Percentiles rank a stretch among this genome's conserved stretches.
Evolutionary conservation across 106 monocot genomes (phyloP).

Genomic region (Dioscorea alata): DNA sequence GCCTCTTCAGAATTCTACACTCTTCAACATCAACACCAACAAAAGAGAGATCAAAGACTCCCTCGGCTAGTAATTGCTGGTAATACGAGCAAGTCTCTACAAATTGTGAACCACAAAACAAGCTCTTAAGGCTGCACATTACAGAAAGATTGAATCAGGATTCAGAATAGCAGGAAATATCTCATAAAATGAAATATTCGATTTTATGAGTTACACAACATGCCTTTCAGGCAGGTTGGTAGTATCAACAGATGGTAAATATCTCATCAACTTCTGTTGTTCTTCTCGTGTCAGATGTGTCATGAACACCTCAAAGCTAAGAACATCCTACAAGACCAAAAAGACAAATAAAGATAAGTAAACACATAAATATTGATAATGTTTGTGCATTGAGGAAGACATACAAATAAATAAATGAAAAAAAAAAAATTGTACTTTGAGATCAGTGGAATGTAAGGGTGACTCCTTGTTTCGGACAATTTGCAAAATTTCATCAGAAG

Average conservation of each 20-base stretch:
- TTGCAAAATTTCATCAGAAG: constrained; percentile 27
- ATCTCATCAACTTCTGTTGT: constrained; percentile 51
- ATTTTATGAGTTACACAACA: background rate
- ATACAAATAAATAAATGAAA: background rate
- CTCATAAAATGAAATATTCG: background rate
- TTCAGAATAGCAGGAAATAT: background rate
- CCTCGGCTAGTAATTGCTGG: constrained; percentile 58
- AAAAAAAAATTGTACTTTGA: constrained; percentile 35
- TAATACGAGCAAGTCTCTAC: constrained; percentile 44
- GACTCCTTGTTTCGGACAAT: constrained; percentile 49
- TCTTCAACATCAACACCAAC: constrained; percentile 35
- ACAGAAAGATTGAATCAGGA: background rate
- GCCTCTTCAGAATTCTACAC: constrained; percentile 35
- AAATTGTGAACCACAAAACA: constrained; percentile 65
- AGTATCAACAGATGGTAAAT: constrained; percentile 60
- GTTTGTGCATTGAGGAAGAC: background rate
- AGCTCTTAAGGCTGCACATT: constrained; percentile 56
- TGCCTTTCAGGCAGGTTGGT: constrained; percentile 50
- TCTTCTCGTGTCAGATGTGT: constrained; percentile 54
- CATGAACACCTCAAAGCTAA: constrained; percentile 48
- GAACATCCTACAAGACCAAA: constrained; percentile 39
- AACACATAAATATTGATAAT: background rate
- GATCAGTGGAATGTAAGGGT: constrained; percentile 32
- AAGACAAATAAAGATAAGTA: background rate
- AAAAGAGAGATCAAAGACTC: constrained; percentile 45